phyloP scores from a whole-genome alignment of 1,139 yeast species.

The Taphrina communis region DNA sequence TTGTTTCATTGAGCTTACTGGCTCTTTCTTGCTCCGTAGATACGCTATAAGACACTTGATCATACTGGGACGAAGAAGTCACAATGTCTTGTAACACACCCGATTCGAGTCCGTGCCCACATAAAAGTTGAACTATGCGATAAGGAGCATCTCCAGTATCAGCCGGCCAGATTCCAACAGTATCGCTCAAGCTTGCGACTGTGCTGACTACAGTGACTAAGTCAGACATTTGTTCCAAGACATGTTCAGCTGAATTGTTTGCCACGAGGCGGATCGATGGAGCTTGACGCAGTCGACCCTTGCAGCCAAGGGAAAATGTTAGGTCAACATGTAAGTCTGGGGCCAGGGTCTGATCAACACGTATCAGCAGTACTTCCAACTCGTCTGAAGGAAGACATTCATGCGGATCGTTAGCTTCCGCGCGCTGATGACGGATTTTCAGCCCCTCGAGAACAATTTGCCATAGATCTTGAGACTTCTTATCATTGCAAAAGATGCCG shows the following conservation, averaged over 20 bases:
- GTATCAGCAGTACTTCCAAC: slow-evolving; percentile 5
- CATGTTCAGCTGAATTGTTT: slow-evolving; percentile 27
- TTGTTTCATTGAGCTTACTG: not conserved
- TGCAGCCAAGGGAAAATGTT: slow-evolving; percentile 1
- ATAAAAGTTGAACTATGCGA: slow-evolving; percentile 4
- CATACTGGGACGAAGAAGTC: slow-evolving; percentile 12
- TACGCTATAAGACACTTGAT: not conserved
- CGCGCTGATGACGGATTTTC: slow-evolving; percentile 2
- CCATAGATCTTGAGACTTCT: not conserved
- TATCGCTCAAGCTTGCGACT: slow-evolving; percentile 17
- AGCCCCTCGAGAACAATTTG: slow-evolving; percentile 20
- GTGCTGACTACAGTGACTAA: slow-evolving; percentile 22
- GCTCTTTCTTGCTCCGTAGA: not conserved
- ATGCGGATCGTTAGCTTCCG: not conserved
- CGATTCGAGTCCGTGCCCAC: slow-evolving; percentile 9
- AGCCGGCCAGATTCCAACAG: slow-evolving; percentile 2
- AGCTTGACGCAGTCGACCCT: not conserved
- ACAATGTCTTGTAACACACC: slow-evolving; percentile 8
- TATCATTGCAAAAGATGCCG: slow-evolving; percentile 12
- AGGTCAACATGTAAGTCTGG: not conserved
- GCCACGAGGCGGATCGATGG: slow-evolving; percentile 18
- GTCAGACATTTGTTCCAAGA: slow-evolving; percentile 3
- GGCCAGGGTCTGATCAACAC: not conserved
- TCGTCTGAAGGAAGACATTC: not conserved
- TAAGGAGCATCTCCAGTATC: slow-evolving; percentile 17